phyloP scores from a whole-genome alignment of 2,329 filamentous ascomycete species.

The Stagonosporopsis vannaccii region DNA sequence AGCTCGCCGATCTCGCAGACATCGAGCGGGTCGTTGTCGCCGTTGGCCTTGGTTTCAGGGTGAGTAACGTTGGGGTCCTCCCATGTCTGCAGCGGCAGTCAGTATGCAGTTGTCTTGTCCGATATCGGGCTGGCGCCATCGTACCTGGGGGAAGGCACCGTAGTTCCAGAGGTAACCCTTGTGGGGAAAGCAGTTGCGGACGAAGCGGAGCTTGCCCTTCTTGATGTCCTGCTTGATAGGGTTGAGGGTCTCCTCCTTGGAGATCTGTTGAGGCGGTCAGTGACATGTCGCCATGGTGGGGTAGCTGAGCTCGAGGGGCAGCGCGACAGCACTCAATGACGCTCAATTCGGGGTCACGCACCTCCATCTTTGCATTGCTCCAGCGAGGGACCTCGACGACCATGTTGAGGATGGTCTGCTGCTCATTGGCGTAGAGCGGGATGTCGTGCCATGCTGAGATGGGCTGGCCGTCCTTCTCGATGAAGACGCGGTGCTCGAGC shows the following conservation, averaged over 20 bases:
- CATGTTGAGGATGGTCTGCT: conserved; percentile 98
- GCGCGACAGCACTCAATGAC: conserved; percentile 1
- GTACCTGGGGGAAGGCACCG: conserved; percentile 96
- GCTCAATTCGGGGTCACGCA: conserved; percentile 57
- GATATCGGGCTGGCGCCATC: conserved; percentile 45
- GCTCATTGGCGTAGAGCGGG: conserved; percentile 94
- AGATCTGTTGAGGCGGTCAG: conserved; percentile 71
- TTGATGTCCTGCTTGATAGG: conserved; percentile 99
- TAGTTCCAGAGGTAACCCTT: conserved; percentile 99
- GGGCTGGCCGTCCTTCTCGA: conserved; percentile 95
- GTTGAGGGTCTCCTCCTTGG: conserved; percentile 97
- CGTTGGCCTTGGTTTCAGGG: conserved; percentile 99
- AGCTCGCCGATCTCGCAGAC: conserved; percentile 99
- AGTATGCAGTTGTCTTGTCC: conserved; percentile 30
- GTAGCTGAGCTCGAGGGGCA: conserved; percentile 2
- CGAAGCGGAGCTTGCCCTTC: conserved; percentile 99
- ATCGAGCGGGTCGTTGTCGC: conserved; percentile 98
- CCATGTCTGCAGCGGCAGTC: conserved; percentile 76
- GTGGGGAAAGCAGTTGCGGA: conserved; percentile 99
- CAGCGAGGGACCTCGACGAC: conserved; percentile 98
- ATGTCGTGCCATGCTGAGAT: conserved; percentile 98
- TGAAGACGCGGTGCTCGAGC: conserved; percentile 94
- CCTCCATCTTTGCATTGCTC: conserved; percentile 99
- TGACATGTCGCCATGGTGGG: conserved; percentile 18
- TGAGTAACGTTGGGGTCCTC: conserved; percentile 96